Percentiles rank a stretch among this genome's conserved stretches.
These are phyloP conservation scores for Umbelopsis sp. DNA, from an alignment of 192 early-diverging fungal genomes.

Conservation along the genomic window DNA sequence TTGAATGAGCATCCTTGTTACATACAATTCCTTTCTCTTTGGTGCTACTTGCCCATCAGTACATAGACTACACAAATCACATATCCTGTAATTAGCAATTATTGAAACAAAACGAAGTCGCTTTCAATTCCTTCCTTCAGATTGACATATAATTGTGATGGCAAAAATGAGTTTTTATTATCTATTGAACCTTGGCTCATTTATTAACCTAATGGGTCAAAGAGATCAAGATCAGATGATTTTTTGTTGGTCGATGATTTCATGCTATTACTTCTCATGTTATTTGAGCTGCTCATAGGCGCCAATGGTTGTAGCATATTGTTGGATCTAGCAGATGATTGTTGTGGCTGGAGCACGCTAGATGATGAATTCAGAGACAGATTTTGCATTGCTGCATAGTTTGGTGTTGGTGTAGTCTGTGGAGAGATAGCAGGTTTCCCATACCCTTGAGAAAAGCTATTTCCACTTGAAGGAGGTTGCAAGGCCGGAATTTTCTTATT, in stretches of 20 bases:
- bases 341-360: background rate
- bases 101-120: background rate
- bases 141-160: background rate
- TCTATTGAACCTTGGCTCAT: background rate
- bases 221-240: slow-evolving; percentile 13
- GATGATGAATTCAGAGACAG: background rate
- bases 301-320: background rate
- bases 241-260: slow-evolving; percentile 11
- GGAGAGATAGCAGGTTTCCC: background rate
- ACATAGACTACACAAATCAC: background rate
- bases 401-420: background rate
- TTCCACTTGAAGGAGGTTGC: slow-evolving; percentile 3
- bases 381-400: slow-evolving; percentile 11
- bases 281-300: background rate
- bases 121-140: background rate
- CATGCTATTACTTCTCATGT: background rate
- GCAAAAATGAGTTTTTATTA: background rate
- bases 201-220: slow-evolving; percentile 3
- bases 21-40: background rate
- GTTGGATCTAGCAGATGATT: background rate
- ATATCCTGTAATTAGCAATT: slow-evolving; percentile 3
- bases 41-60: slow-evolving; percentile 1
- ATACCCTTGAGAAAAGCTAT: background rate
- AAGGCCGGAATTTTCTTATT: background rate
- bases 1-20: background rate